These are phyloP conservation scores for Diplodia intermedia DNA, from an alignment of 2,329 filamentous ascomycete species.

Conservation along the genomic window DNA sequence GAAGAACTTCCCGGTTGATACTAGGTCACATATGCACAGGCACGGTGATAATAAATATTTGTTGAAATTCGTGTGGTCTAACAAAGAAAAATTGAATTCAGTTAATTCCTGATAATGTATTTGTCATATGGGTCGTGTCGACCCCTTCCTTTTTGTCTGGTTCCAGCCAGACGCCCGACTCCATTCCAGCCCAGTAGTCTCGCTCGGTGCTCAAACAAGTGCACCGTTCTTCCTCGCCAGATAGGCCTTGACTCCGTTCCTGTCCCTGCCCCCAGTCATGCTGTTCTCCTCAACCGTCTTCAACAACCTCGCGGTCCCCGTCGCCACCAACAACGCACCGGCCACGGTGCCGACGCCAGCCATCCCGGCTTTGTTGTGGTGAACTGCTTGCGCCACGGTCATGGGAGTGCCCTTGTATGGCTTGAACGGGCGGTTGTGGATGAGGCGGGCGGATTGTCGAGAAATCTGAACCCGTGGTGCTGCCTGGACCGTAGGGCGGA, in stretches of 20 bases:
- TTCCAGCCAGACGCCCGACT: background rate
- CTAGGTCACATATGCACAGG: no score
- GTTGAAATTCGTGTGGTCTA: no score
- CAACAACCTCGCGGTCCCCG: conserved; percentile 2
- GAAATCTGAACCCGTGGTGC: conserved; percentile 1
- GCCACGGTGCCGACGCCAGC: conserved; percentile 9
- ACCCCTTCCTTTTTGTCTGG: background rate
- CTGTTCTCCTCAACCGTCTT: conserved; percentile 3
- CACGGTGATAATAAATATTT: no score
- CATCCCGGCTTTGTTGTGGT: conserved; percentile 17
- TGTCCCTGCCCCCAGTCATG: conserved; percentile 1
- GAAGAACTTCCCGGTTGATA: no score
- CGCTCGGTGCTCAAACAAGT: conserved; percentile 9
- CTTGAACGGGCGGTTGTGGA: conserved; percentile 18
- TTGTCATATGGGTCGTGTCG: no score
- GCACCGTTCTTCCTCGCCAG: conserved; percentile 7
- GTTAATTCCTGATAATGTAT: no score
- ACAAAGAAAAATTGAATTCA: no score
- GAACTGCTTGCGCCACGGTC: conserved; percentile 16
- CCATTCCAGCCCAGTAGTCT: no score
- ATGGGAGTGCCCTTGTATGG: conserved; percentile 21
- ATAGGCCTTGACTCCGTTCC: conserved; percentile 16
- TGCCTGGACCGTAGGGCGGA: background rate
- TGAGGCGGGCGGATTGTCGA: conserved; percentile 12
- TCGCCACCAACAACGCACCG: conserved; percentile 4